A percentile compares a stretch with the other conserved stretches of the same genome.
Conservation (phyloP, 306 rosid genomes). For the Pueraria montana region DNA sequence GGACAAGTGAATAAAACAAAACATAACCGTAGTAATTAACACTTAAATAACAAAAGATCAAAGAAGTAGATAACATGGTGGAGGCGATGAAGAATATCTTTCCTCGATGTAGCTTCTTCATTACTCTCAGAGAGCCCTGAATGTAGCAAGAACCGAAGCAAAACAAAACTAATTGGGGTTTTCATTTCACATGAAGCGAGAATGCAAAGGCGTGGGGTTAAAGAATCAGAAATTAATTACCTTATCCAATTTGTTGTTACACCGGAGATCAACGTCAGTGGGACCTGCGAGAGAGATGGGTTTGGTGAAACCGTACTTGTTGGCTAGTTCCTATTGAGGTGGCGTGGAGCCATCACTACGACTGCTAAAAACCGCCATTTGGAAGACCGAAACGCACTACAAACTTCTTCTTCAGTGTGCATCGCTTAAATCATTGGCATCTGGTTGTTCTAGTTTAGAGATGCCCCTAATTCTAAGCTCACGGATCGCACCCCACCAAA, state of each 20-base stretch:
- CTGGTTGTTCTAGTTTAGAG: constrained; percentile 18
- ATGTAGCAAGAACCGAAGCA: constrained; percentile 71
- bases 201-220: not conserved
- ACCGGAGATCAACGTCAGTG: constrained; percentile 69
- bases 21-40: not conserved
- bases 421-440: constrained; percentile 31
- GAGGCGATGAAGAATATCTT: constrained; percentile 79
- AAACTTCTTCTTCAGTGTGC: not conserved
- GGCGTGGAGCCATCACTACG: constrained; percentile 51
- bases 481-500: no score
- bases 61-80: constrained; percentile 61
- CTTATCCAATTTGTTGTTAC: constrained; percentile 77
- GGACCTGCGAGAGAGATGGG: constrained; percentile 89
- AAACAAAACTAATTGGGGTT: not conserved
- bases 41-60: constrained; percentile 3
- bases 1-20: not conserved
- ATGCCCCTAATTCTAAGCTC: not conserved
- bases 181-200: not conserved
- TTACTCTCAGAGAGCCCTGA: constrained; percentile 81
- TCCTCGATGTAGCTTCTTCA: constrained; percentile 69
- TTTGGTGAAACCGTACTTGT: constrained; percentile 66
- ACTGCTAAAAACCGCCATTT: constrained; percentile 74
- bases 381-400: constrained; percentile 37
- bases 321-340: constrained; percentile 43
- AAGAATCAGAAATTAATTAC: constrained; percentile 52